Conservation (phyloP, 352 stramenopile genomes). For the Pythium folliculosum region DNA sequence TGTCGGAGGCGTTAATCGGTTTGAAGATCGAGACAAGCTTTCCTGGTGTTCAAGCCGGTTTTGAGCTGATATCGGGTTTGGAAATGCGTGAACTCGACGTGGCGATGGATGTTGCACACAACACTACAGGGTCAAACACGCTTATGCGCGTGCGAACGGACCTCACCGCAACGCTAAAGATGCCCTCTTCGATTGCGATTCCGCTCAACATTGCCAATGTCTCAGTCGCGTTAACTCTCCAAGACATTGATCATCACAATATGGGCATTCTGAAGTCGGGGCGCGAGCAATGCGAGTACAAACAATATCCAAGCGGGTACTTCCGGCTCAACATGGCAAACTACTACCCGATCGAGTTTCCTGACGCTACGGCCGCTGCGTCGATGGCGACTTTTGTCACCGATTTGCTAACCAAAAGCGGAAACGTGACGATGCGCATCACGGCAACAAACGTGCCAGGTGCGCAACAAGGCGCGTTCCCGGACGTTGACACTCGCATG, state of each 20-base stretch:
- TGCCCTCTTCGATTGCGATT: conserved; percentile 72
- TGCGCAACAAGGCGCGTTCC: conserved; percentile 42
- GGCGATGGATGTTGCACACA: conserved; percentile 29
- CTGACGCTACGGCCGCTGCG: conserved; percentile 32
- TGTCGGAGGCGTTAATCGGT: conserved; percentile 58
- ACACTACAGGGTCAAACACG: conserved; percentile 48
- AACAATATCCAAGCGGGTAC: conserved; percentile 48
- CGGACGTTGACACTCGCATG: conserved; percentile 72
- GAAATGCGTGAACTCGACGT: conserved; percentile 76
- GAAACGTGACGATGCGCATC: conserved; percentile 62
- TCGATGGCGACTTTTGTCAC: conserved; percentile 64
- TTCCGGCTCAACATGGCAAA: conserved; percentile 78
- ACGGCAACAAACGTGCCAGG: conserved; percentile 26
- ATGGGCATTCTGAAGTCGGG: conserved; percentile 58
- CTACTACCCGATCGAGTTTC: conserved; percentile 67
- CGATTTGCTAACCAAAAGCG: conserved; percentile 57
- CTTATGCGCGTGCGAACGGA: conserved; percentile 71
- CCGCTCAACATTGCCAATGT: conserved; percentile 66
- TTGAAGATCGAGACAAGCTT: conserved; percentile 67
- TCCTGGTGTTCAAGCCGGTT: conserved; percentile 53
- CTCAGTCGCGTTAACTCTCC: conserved; percentile 56
- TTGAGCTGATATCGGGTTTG: conserved; percentile 66
- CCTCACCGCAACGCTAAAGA: conserved; percentile 65
- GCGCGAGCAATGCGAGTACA: conserved; percentile 64
- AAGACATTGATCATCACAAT: conserved; percentile 34